Evolutionary conservation across 129 eudicot genomes (phyloP), one percentile per base, ranked within the genome.

Genomic region (Ambrosia artemisiifolia): DNA sequence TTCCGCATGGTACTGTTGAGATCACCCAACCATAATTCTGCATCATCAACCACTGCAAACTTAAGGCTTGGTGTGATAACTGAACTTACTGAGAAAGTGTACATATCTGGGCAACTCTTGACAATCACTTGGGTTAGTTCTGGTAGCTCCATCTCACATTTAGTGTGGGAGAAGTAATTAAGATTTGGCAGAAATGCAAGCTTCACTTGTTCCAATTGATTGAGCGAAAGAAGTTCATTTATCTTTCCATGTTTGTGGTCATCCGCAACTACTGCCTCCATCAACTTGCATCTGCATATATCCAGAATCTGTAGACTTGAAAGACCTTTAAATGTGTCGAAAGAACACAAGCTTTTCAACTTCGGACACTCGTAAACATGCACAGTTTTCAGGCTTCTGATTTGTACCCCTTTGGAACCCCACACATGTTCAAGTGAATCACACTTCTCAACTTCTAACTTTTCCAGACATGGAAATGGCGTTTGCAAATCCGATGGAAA

Each of bases 401-500:
- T 79, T 33, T 65, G 83, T 59, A 67, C 57, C 17, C 74, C 83
- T 57, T 73, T 36, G 8, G 70, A 65, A 65, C 48, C 83, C 78
- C 78, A 79, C 65, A 79, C 69, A 0, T 73, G 56, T 67, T 72
- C 79, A 12, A 79, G 78, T 19, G 79, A 73, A 56, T 79, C 78
- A 24, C 83, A 79, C 38, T 79, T 73, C 33, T 56, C 78, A 30
- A 79, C 83, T 35, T 79, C 70, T 24, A 79, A 57, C 55, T 66
- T 73, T 73, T 79, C 83, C 12, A 78, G 59, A 71, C 18, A 30
- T 12, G 77, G 82, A 78, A 78, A 78, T 5, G 17, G 42, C 34
- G 67, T 43, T 63, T 78, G 50, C 77, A 78, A 51, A 53, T 62
- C 33, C 4, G 70, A 56, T 16, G 79, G 83, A 72, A 79, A 79